Percentiles rank a stretch among this genome's conserved stretches.
These are phyloP conservation scores for Pseudogymnoascus sp. DNA, from an alignment of 2,329 filamentous ascomycete genomes.

Conservation along the genomic window DNA sequence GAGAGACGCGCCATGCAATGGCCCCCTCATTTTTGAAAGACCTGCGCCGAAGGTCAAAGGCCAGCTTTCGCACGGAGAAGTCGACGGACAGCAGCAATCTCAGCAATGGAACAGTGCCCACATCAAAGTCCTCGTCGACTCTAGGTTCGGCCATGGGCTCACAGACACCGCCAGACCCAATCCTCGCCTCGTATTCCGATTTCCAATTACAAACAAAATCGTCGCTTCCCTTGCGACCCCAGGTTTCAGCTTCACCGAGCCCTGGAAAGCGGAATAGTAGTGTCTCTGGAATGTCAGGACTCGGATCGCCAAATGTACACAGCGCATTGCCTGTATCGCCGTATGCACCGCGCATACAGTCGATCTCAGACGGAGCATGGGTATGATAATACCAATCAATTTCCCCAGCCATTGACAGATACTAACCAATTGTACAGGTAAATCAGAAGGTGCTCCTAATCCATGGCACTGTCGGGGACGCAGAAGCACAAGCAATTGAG, in stretches of 20 bases:
- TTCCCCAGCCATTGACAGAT: constrained; percentile 5
- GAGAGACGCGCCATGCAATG: constrained; percentile 32
- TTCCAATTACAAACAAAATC: constrained; percentile 48
- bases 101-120: constrained; percentile 50
- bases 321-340: constrained; percentile 54
- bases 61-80: constrained; percentile 60
- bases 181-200: constrained; percentile 58
- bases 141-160: constrained; percentile 55
- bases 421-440: constrained; percentile 48
- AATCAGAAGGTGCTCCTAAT: constrained; percentile 85
- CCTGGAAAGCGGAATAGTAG: constrained; percentile 41
- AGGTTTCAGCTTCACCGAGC: constrained; percentile 37
- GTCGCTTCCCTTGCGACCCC: constrained; percentile 28
- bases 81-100: constrained; percentile 55
- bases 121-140: constrained; percentile 55
- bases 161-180: constrained; percentile 66
- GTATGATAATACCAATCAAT: constrained; percentile 42
- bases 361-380: constrained; percentile 75
- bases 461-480: constrained; percentile 72
- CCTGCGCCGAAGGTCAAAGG: constrained; percentile 66
- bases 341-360: constrained; percentile 72
- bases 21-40: constrained; percentile 64
- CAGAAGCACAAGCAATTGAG: constrained; percentile 59
- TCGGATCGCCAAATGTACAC: constrained; percentile 40
- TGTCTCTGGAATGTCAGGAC: constrained; percentile 54